Evolutionary conservation across 805 yeast genomes (phyloP).

Genomic region (Metschnikowia cerradonensis): DNA sequence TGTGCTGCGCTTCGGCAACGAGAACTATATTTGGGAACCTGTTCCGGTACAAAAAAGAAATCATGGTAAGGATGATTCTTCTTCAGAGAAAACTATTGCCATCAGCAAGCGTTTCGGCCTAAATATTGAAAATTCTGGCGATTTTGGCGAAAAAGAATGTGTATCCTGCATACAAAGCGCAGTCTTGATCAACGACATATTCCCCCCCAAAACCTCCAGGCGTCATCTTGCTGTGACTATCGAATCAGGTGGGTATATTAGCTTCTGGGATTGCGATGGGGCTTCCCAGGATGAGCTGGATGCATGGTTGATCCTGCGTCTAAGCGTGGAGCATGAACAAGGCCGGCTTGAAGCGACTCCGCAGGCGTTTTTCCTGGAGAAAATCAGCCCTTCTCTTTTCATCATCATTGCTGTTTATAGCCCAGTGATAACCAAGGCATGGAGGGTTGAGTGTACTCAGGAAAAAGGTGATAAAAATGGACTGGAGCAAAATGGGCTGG

Average conservation of each 20-base stretch:
- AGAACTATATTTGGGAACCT: conserved; percentile 44
- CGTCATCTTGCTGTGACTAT: conserved; percentile 30
- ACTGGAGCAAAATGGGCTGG: not conserved
- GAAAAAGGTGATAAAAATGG: too few relatives aligned
- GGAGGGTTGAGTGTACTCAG: conserved; percentile 29
- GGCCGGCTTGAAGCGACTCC: conserved; percentile 15
- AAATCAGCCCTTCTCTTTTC: conserved; percentile 17
- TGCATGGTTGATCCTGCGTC: conserved; percentile 22
- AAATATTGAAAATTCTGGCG: conserved; percentile 9
- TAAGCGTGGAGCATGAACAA: conserved; percentile 10
- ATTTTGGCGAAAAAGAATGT: not conserved
- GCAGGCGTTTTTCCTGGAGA: conserved; percentile 22
- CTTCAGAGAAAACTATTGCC: conserved; percentile 17
- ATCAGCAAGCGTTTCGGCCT: conserved; percentile 33
- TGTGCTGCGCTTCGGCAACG: conserved; percentile 34
- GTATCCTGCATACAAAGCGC: conserved; percentile 27
- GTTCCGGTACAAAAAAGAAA: conserved; percentile 17
- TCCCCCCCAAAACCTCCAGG: conserved; percentile 13
- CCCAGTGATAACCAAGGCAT: conserved; percentile 33
- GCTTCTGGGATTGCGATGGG: conserved; percentile 60
- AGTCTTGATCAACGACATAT: conserved; percentile 29
- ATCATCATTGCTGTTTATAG: conserved; percentile 51
- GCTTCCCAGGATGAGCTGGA: conserved; percentile 26
- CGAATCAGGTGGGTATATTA: conserved; percentile 37
- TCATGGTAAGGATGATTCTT: too few relatives aligned